Evolutionary conservation across 2,329 filamentous ascomycete genomes (phyloP), one percentile per base, ranked within the genome.

Genomic region (Torrubiella hemipterigena): DNA sequence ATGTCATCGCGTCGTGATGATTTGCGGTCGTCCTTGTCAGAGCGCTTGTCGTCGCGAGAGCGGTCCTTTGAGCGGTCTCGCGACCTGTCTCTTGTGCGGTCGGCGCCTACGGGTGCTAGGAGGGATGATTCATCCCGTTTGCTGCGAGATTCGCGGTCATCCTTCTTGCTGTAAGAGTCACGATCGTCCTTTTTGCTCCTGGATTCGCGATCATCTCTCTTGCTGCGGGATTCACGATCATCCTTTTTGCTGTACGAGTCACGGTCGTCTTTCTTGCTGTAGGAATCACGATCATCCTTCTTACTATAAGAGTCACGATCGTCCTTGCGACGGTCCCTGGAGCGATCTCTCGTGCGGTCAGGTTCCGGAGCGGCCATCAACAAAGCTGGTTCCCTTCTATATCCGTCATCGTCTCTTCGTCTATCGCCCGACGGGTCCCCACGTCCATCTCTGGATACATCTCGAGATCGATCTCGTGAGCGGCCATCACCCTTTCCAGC

Each of bases 11-110:
- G n/a, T n/a, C n/a, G n/a, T n/a, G n/a, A n/a, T n/a, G n/a, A n/a
- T n/a, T n/a, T n/a, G n/a, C n/a, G n/a, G n/a, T n/a, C n/a, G n/a
- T 32, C 30, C 12, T 30, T 26, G 7, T 38, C 37, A 21, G 36
- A 37, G 12, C 34, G 30, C 17, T 31, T 38, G 3, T 42, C 19
- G 14, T 43, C 45, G 7, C 44, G 41, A 9, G 46, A 46, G 28
- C 39, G 47, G 29, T 54, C 51, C 18, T 49, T 45, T 11, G 47
- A 48, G 25, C 50, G 46, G 30, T 56, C 51, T 8, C 49, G 47
- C 22, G 49, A 52, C 31, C 48, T 50, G 23, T 54, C 53, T 31
- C 54, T 46, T 15, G 53, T 54, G 29, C 52, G 47, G 28, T 43
- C 42, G n/a, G n/a, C n/a, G n/a, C n/a, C n/a, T n/a, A n/a, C n/a